A percentile compares a stretch with the other conserved stretches of the same genome.
phyloP scores from a whole-genome alignment of 495 filamentous ascomycete species.

The Corynascus novoguineensis region DNA sequence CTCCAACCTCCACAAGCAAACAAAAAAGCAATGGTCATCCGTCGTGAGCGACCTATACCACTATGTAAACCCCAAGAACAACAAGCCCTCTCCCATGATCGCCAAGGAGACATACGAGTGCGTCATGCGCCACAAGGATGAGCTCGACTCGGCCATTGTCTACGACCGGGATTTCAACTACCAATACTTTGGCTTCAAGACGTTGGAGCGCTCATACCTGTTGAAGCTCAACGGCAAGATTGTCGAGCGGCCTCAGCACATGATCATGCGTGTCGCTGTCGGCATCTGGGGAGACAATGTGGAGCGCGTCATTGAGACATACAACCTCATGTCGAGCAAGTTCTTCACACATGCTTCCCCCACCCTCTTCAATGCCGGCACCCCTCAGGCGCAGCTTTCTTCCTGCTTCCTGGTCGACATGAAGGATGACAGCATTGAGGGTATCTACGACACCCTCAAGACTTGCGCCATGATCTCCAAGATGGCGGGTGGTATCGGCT shows the following conservation, averaged over 20 bases:
- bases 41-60: constrained; percentile 91
- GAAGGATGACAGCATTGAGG: constrained; percentile 98
- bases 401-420: constrained; percentile 98
- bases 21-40: constrained; percentile 96
- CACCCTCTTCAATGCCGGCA: constrained; percentile 96
- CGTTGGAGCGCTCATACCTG: constrained; percentile 93
- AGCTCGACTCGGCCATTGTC: constrained; percentile 96
- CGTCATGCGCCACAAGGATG: constrained; percentile 90
- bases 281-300: constrained; percentile 94
- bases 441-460: constrained; percentile 98
- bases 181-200: constrained; percentile 99
- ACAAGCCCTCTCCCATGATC: constrained; percentile 83
- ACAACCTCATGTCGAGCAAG: constrained; percentile 96
- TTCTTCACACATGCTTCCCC: constrained; percentile 98
- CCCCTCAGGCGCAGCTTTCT: constrained; percentile 84
- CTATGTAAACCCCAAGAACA: constrained; percentile 94
- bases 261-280: constrained; percentile 98
- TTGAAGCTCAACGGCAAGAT: constrained; percentile 88
- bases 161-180: constrained; percentile 99
- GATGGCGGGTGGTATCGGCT: constrained; percentile 93
- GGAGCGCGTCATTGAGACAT: constrained; percentile 91
- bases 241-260: constrained; percentile 93
- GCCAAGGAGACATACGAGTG: constrained; percentile 79
- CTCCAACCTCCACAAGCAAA: constrained; percentile 99
- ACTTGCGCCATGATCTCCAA: constrained; percentile 99